These are phyloP conservation scores for Globisporangium recalcitrans DNA, from an alignment of 352 stramenopile genomes.

Conservation along the genomic window DNA sequence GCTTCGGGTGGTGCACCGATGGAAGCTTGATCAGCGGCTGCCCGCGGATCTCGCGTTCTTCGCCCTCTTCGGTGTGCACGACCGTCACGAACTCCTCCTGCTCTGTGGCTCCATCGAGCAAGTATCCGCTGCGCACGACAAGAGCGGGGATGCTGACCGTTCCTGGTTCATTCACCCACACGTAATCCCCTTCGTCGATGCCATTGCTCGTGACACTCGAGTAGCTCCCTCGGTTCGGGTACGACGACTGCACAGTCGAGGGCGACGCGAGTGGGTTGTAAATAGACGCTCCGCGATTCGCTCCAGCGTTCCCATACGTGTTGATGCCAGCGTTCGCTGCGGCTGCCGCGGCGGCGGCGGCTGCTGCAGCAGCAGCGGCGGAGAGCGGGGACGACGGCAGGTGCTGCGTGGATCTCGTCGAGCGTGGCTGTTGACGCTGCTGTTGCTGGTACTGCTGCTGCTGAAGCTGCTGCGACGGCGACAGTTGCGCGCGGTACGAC, in stretches of 20 bases:
- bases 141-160: conserved; percentile 48
- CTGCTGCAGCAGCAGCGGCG: conserved; percentile 11
- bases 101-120: conserved; percentile 54
- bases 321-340: conserved; percentile 6
- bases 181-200: conserved; percentile 61
- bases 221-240: conserved; percentile 11
- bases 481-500: conserved; percentile 12
- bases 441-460: conserved; percentile 11
- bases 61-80: conserved; percentile 78
- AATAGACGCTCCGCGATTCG: conserved; percentile 7
- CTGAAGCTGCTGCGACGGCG: conserved; percentile 13
- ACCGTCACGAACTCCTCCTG: conserved; percentile 65
- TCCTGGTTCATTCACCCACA: conserved; percentile 57
- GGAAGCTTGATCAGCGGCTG: conserved; percentile 55
- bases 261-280: conserved; percentile 16
- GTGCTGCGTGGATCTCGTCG: background rate
- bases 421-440: conserved; percentile 6
- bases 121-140: conserved; percentile 55
- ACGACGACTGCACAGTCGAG: conserved; percentile 1
- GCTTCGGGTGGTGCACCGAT: conserved; percentile 56
- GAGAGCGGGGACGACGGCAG: conserved; percentile 9
- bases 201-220: conserved; percentile 13
- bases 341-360: conserved; percentile 7
- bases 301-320: background rate
- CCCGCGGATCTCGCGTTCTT: conserved; percentile 68